A percentile compares a stretch with the other conserved stretches of the same genome.
Evolutionary conservation across 441 rosid species (phyloP).

Genomic region (Corymbia citriodora): DNA sequence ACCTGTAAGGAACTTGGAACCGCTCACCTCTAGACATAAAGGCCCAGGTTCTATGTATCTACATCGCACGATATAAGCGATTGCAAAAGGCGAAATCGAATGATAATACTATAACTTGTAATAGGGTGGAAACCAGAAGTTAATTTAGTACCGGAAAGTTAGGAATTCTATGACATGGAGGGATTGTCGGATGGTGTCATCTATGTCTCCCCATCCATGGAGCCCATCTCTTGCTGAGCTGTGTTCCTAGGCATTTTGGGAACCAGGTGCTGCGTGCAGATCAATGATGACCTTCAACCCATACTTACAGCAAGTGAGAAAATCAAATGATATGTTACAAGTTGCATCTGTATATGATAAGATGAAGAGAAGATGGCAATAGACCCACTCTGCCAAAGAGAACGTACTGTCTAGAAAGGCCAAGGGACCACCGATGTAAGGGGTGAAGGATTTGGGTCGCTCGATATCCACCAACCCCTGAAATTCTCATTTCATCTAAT

Average conservation of each 20-base stretch:
- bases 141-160: neutral
- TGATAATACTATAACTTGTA: neutral
- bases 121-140: neutral
- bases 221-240: neutral
- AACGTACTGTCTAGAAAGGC: conserved; percentile 39
- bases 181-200: neutral
- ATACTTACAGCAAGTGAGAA: neutral
- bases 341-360: neutral
- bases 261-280: neutral
- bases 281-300: neutral
- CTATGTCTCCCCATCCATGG: neutral
- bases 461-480: conserved; percentile 65
- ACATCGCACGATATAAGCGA: neutral
- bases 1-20: no score
- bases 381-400: conserved; percentile 38
- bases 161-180: neutral
- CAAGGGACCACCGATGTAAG: conserved; percentile 1
- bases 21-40: neutral
- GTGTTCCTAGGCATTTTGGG: neutral
- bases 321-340: neutral
- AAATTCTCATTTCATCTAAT: conserved; percentile 42
- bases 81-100: neutral
- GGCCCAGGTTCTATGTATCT: neutral
- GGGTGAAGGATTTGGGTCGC: conserved; percentile 42
- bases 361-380: neutral